These are phyloP conservation scores for Cyberlindnera sargentensis DNA, from an alignment of 805 yeast genomes.

Conservation along the genomic window DNA sequence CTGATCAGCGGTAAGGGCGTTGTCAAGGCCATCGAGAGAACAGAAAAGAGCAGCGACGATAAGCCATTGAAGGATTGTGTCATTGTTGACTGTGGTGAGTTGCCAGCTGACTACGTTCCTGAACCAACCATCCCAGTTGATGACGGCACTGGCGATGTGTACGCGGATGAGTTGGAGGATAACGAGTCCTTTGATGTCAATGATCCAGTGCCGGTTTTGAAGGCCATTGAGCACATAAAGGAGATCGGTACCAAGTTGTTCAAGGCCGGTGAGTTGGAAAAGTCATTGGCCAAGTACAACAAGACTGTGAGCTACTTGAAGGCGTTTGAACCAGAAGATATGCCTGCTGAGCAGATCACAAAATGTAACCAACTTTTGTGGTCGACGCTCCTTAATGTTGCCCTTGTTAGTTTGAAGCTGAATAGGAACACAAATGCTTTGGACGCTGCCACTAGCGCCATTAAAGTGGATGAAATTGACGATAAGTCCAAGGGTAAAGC, in stretches of 20 bases:
- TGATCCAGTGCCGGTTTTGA: slow-evolving; percentile 58
- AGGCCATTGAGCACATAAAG: slow-evolving; percentile 60
- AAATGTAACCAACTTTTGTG: slow-evolving; percentile 48
- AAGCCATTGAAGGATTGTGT: slow-evolving; percentile 65
- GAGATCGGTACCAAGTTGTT: slow-evolving; percentile 71
- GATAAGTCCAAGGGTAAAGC: slow-evolving; percentile 79
- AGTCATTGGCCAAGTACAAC: slow-evolving; percentile 59
- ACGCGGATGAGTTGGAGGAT: slow-evolving; percentile 69
- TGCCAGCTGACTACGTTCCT: slow-evolving; percentile 50
- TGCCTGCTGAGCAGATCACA: slow-evolving; percentile 46
- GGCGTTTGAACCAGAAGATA: slow-evolving; percentile 68
- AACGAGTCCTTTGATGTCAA: slow-evolving; percentile 57
- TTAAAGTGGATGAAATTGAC: slow-evolving; percentile 47
- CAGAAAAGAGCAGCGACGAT: slow-evolving; percentile 58
- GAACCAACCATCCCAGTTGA: slow-evolving; percentile 40
- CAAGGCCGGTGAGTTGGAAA: slow-evolving; percentile 51
- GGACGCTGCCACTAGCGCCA: slow-evolving; percentile 56
- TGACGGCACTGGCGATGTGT: slow-evolving; percentile 82
- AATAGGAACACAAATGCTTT: slow-evolving; percentile 48
- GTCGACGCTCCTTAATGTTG: slow-evolving; percentile 63
- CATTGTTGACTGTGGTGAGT: slow-evolving; percentile 72
- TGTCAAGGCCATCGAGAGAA: slow-evolving; percentile 70
- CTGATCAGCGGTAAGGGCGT: slow-evolving; percentile 76
- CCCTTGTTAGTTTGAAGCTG: slow-evolving; percentile 65
- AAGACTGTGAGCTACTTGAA: slow-evolving; percentile 66